Conservation (phyloP, 768 basidiomycete genomes). For the Clavaria fumosa region DNA sequence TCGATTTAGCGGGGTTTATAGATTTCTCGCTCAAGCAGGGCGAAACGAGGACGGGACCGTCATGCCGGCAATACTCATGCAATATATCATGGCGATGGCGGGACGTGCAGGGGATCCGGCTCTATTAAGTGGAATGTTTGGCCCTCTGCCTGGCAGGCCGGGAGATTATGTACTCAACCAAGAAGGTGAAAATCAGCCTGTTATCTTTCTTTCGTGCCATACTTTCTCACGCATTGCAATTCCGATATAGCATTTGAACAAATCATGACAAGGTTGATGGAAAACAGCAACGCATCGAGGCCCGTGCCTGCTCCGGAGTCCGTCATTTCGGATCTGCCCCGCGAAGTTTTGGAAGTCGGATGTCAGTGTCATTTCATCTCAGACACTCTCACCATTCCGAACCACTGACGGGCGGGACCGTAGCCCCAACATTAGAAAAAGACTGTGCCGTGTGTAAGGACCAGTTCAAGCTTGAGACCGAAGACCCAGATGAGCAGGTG, state of each 20-base stretch:
- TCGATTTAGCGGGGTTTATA: conserved; percentile 10
- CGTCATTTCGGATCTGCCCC: conserved; percentile 50
- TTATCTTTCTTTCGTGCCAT: not conserved
- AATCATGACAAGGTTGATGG: conserved; percentile 80
- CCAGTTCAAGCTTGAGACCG: conserved; percentile 49
- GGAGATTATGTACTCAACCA: conserved; percentile 91
- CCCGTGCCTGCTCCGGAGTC: conserved; percentile 82
- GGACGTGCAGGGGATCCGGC: conserved; percentile 26
- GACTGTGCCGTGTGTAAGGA: conserved; percentile 95
- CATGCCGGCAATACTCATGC: conserved; percentile 49
- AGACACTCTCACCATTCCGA: not conserved
- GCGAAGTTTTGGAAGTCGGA: conserved; percentile 42
- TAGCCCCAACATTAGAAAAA: conserved; percentile 48
- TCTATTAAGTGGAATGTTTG: conserved; percentile 28
- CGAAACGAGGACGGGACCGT: conserved; percentile 26
- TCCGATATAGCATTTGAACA: conserved; percentile 57
- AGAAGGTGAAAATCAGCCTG: conserved; percentile 37
- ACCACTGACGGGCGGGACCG: conserved; percentile 5
- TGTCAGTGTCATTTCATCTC: conserved; percentile 29
- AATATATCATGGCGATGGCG: conserved; percentile 55
- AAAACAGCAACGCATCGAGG: conserved; percentile 52
- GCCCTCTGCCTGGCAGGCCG: conserved; percentile 39
- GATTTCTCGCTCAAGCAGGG: conserved; percentile 21
- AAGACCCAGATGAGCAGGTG: conserved; percentile 63
- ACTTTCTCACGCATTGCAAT: not conserved